Conservation (phyloP, 2,329 filamentous ascomycete species). For the Colletotrichum kahawae region DNA sequence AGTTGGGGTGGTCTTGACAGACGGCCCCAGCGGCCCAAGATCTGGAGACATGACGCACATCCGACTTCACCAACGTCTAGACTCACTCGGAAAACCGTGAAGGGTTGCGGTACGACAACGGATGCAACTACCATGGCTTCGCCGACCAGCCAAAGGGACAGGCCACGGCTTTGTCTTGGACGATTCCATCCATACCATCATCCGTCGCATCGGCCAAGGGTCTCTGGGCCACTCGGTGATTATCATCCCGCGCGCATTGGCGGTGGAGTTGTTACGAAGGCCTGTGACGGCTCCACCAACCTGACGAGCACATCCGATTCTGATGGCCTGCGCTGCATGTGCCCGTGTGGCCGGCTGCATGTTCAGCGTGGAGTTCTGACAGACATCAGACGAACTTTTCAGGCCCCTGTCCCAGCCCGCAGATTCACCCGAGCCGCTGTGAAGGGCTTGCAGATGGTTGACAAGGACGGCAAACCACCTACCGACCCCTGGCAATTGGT, state of each 20-base stretch:
- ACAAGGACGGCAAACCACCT: not conserved
- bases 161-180: not conserved
- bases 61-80: conserved; percentile 9
- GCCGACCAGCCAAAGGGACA: not conserved
- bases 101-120: not conserved
- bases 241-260: conserved; percentile 21
- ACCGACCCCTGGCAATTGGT: not conserved
- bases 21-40: not conserved
- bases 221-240: not conserved
- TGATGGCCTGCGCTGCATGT: not conserved
- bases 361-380: not conserved
- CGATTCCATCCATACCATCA: not conserved
- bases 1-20: not conserved
- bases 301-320: conserved; percentile 20
- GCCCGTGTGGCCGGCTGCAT: not conserved
- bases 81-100: not conserved
- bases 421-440: conserved; percentile 12
- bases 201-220: not conserved
- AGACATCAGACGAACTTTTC: conserved; percentile 19
- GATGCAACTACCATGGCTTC: not conserved
- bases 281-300: conserved; percentile 18
- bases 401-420: not conserved
- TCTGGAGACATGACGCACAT: conserved; percentile 8
- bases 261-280: conserved; percentile 18
- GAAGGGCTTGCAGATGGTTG: not conserved